Percentiles rank a stretch among this genome's conserved stretches.
These are phyloP conservation scores for Ophiostoma sp. DNA, from an alignment of 2,329 filamentous ascomycete species.

Conservation along the genomic window DNA sequence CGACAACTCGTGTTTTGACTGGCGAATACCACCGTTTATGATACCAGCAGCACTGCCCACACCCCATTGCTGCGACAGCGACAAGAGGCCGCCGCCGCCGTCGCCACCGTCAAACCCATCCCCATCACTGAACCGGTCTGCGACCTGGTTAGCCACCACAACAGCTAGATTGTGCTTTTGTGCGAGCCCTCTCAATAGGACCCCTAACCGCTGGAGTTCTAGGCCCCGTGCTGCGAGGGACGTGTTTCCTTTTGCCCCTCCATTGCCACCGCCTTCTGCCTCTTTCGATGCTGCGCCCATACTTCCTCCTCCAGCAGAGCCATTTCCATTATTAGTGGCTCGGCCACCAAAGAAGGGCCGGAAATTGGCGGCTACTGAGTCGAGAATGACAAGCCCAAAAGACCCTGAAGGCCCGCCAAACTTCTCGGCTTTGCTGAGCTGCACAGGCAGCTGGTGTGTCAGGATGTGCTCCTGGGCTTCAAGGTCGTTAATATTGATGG, in stretches of 20 bases:
- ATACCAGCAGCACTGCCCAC: neutral
- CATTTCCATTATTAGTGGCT: conserved; percentile 28
- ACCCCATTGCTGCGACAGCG: conserved; percentile 21
- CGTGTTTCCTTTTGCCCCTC: conserved; percentile 1
- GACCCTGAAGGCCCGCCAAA: conserved; percentile 44
- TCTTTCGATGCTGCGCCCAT: neutral
- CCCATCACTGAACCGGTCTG: conserved; percentile 65
- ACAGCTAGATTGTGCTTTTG: conserved; percentile 69
- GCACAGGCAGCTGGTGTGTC: conserved; percentile 83
- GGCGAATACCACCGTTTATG: neutral
- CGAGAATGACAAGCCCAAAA: conserved; percentile 75
- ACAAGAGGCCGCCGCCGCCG: neutral
- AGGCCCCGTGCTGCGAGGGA: conserved; percentile 66
- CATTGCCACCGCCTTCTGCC: neutral
- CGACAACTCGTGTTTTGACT: conserved; percentile 20
- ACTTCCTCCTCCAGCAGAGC: conserved; percentile 32
- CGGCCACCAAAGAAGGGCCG: conserved; percentile 76
- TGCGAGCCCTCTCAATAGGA: conserved; percentile 70
- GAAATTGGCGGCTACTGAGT: conserved; percentile 94
- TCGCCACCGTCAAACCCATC: conserved; percentile 8
- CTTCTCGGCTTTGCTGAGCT: conserved; percentile 55
- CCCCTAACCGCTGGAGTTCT: conserved; percentile 72
- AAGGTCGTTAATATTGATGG: conserved; percentile 79
- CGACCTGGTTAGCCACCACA: conserved; percentile 92
- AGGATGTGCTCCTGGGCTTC: conserved; percentile 95